Base-by-base conservation (phyloP, 78 protist genomes). In the Dictyostelium brefeldianum region DNA sequence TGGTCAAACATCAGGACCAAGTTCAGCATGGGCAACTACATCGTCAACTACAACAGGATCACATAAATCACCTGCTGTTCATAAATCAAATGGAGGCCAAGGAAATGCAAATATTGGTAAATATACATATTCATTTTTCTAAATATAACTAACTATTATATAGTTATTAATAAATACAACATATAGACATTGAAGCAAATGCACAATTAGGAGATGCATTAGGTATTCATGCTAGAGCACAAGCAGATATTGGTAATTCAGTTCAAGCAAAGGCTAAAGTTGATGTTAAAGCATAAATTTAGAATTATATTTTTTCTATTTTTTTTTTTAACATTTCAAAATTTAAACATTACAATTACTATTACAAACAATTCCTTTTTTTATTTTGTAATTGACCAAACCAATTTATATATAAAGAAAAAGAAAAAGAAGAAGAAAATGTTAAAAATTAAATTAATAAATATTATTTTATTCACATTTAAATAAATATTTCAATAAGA, bases 61-160 rank as follows among this genome's bases (percentile, higher is more conserved):
- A 1, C 22, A 27, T 65, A 70, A 25, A 36, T 41, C 78, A 15
- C 78, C 78, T 18, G 78, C 78, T 41, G 78, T 36, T 7, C 78
- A 70, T 70, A 46, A 25, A 64, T 4, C 22, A 5, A 31, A 62
- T 62, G 70, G 70, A 25, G 70, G 78, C 7, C 25, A 41, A 14
- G 78, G 78, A 18, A 29, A 31, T 70, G 20, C 46, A 27, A 70
- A 70, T 70, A 70, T 70, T 41, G 78, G 78, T 70, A 70, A 70
- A 46, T 67, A 27, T 25, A 67, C 2, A 31, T 67, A 59, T 59
- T 59, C 22, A 56, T 56, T 56, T 22, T 59, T 22, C 69, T 59
- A 59, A 59, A 22, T 22, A 22, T 22, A 59, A 59, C 22, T 59
- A 59, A 25, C 29, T 22, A 59, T 22, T 59, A 22, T 9, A 59